Evolutionary conservation across 306 rosid genomes (phyloP).

Genomic region (Vigna hirtella): DNA sequence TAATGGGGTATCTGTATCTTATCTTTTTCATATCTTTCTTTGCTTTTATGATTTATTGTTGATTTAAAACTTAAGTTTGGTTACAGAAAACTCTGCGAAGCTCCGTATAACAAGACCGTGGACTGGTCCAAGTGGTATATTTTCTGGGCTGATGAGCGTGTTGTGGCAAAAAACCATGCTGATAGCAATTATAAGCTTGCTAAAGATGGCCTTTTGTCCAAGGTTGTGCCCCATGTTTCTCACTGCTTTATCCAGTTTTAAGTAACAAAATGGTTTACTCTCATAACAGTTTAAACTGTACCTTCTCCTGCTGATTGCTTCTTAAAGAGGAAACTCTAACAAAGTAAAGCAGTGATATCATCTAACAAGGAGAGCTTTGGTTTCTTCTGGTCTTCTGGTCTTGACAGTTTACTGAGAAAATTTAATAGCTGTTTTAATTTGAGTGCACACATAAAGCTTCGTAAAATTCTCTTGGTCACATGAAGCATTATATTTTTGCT

Average conservation of each 20-base stretch:
- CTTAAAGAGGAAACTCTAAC: slow-evolving; percentile 22
- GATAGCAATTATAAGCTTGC: slow-evolving; percentile 98
- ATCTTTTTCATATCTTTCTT: slow-evolving; percentile 53
- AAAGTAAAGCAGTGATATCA: slow-evolving; percentile 2
- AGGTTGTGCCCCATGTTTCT: slow-evolving; percentile 62
- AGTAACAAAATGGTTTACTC: slow-evolving; percentile 14
- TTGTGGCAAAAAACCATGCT: slow-evolving; percentile 84
- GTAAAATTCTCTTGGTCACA: slow-evolving; percentile 20
- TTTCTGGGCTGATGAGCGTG: slow-evolving; percentile 98
- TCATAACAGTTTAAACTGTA: slow-evolving; percentile 31
- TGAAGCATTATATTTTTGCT: slow-evolving; percentile 16
- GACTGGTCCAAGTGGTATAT: slow-evolving; percentile 98
- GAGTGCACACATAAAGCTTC: slow-evolving; percentile 14
- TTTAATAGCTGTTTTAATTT: slow-evolving; percentile 27
- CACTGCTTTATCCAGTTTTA: slow-evolving; percentile 21
- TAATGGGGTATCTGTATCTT: slow-evolving; percentile 86
- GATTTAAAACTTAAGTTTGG: slow-evolving; percentile 53
- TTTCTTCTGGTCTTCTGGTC: background rate
- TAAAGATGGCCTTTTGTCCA: slow-evolving; percentile 80
- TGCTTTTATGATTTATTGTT: slow-evolving; percentile 53
- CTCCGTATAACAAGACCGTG: slow-evolving; percentile 95
- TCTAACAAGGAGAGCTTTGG: slow-evolving; percentile 4
- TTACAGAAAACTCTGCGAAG: slow-evolving; percentile 84
- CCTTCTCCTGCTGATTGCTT: slow-evolving; percentile 21
- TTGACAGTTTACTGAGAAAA: slow-evolving; percentile 9